These are phyloP conservation scores for Didymella pomorum DNA, from an alignment of 2,329 filamentous ascomycete species.

Conservation along the genomic window DNA sequence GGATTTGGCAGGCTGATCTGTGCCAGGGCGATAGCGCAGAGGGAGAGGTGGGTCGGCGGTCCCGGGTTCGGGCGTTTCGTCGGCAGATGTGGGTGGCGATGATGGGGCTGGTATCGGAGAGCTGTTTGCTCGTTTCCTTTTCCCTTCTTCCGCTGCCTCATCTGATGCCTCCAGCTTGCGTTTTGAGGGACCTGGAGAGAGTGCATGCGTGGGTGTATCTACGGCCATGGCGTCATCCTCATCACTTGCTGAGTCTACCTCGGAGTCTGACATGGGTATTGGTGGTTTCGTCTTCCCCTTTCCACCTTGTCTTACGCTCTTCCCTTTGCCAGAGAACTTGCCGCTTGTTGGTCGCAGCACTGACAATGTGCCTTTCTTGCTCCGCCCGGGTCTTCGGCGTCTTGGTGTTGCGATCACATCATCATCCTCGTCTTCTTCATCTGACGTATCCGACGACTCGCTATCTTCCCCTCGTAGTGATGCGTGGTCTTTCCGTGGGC, in stretches of 20 bases:
- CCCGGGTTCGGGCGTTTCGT: conserved; percentile 26
- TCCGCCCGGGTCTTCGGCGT: conserved; percentile 28
- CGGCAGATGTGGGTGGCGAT: conserved; percentile 30
- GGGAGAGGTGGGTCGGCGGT: conserved; percentile 35
- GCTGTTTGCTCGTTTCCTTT: conserved; percentile 43
- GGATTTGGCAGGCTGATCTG: conserved; percentile 12
- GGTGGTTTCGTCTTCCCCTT: conserved; percentile 37
- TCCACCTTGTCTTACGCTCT: conserved; percentile 33
- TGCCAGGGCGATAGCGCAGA: conserved; percentile 33
- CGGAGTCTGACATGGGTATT: conserved; percentile 24
- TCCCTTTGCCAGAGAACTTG: conserved; percentile 48
- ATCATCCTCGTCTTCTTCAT: conserved; percentile 34
- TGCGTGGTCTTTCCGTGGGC: conserved; percentile 40
- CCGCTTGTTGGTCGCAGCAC: conserved; percentile 47
- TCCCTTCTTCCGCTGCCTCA: conserved; percentile 25
- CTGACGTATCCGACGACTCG: conserved; percentile 36
- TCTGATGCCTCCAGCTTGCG: conserved; percentile 36
- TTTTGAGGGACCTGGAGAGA: conserved; percentile 39
- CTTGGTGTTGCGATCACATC: conserved; percentile 32
- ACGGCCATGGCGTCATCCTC: conserved; percentile 38
- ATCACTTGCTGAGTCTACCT: conserved; percentile 28
- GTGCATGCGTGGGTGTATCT: conserved; percentile 41
- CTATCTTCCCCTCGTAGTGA: conserved; percentile 34
- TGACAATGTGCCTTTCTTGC: conserved; percentile 44
- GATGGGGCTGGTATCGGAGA: conserved; percentile 27